Evolutionary conservation across 2,329 filamentous ascomycete genomes (phyloP).

Genomic region (Aspergillus cejpii): DNA sequence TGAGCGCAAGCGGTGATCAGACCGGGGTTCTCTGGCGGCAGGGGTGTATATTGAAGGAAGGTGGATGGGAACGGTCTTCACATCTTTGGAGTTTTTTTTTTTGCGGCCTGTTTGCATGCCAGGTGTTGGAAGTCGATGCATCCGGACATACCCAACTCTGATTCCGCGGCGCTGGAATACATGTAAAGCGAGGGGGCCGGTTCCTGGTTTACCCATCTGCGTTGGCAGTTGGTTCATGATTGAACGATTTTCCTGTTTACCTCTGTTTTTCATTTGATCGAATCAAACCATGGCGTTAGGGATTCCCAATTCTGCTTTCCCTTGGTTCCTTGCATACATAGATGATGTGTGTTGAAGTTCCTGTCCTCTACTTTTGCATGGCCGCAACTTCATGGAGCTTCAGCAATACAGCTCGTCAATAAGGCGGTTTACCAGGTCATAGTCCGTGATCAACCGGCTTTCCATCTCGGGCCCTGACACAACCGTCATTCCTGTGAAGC

Average conservation of each 20-base stretch:
- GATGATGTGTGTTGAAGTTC: conserved; percentile 2
- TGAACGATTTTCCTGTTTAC: too few relatives aligned
- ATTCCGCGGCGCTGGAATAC: background rate
- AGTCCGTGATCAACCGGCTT: too few relatives aligned
- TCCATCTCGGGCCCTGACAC: too few relatives aligned
- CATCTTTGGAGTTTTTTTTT: conserved; percentile 1
- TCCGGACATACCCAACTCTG: background rate
- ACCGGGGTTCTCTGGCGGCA: background rate
- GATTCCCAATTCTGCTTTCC: conserved; percentile 13
- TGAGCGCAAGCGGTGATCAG: conserved; percentile 68
- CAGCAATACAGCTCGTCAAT: too few relatives aligned
- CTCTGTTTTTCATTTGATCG: conserved; percentile 5
- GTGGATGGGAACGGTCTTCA: background rate
- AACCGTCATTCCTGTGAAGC: too few relatives aligned
- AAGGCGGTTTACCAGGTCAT: too few relatives aligned
- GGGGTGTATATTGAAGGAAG: background rate
- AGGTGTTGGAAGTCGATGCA: background rate
- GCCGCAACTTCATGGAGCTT: background rate
- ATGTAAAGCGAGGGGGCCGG: background rate
- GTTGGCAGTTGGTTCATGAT: conserved; percentile 10
- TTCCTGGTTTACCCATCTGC: background rate
- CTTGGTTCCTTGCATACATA: conserved; percentile 5
- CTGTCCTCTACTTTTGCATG: background rate
- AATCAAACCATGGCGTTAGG: conserved; percentile 18
- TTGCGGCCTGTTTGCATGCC: conserved; percentile 7